These are phyloP conservation scores for Trichoderma semiorbis DNA, from an alignment of 2,329 filamentous ascomycete species.

Conservation along the genomic window DNA sequence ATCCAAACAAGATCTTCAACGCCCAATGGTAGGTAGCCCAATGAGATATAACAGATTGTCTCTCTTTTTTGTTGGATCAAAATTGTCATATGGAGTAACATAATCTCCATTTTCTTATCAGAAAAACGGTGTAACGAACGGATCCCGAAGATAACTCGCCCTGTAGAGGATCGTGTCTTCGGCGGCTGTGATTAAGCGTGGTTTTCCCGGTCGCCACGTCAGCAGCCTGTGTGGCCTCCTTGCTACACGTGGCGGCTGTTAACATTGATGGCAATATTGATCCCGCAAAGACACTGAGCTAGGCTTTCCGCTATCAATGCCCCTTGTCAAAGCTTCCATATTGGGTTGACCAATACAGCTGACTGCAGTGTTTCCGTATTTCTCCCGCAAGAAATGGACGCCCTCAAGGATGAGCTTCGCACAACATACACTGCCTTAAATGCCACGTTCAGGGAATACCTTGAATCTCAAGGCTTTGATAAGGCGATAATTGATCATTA, in stretches of 20 bases:
- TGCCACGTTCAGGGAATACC: background rate
- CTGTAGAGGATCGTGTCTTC: no score
- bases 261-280: background rate
- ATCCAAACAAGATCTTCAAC: no score
- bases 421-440: background rate
- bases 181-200: background rate
- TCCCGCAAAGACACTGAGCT: background rate
- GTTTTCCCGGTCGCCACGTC: background rate
- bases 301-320: background rate
- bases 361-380: background rate
- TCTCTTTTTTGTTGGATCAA: no score
- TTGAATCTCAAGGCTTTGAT: background rate
- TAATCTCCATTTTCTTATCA: background rate
- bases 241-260: background rate
- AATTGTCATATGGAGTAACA: background rate
- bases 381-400: background rate
- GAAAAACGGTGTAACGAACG: no score
- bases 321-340: background rate
- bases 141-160: background rate
- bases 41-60: no score
- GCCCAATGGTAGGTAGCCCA: rapidly evolving
- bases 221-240: background rate
- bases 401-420: background rate
- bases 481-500: background rate
- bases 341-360: no score